A percentile compares a stretch with the other conserved stretches of the same genome.
Conservation (phyloP, 257 asterid genomes). For the Ligustrum vulgare region DNA sequence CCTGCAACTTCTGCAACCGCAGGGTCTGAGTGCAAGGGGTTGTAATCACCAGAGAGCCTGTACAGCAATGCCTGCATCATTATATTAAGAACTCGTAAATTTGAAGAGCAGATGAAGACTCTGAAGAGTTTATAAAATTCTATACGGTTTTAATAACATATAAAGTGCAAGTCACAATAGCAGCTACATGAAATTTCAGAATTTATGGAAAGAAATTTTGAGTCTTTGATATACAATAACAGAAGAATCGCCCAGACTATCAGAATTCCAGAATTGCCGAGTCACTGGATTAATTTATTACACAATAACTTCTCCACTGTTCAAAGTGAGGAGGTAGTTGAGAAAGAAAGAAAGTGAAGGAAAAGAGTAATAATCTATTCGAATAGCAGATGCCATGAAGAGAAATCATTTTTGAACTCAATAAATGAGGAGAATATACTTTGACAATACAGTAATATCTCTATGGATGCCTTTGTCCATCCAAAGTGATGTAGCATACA, state of each 20-base stretch:
- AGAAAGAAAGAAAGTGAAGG: neutral
- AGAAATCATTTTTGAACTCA: constrained; percentile 9
- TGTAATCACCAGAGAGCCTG: constrained; percentile 97
- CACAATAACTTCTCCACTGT: constrained; percentile 1
- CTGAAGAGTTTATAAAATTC: neutral
- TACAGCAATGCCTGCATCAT: constrained; percentile 82
- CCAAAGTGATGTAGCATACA: constrained; percentile 7
- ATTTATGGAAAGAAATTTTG: neutral
- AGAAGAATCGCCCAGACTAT: constrained; percentile 1
- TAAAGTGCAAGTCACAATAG: neutral
- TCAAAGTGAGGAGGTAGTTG: neutral
- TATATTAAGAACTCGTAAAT: constrained; percentile 19
- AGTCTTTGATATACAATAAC: neutral
- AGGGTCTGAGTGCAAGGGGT: constrained; percentile 98
- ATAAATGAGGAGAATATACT: neutral
- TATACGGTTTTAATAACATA: neutral
- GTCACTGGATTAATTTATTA: constrained; percentile 11
- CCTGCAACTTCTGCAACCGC: constrained; percentile 76
- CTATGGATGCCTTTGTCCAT: neutral
- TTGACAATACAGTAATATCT: constrained; percentile 1
- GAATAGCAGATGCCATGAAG: constrained; percentile 12
- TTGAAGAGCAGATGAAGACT: constrained; percentile 11
- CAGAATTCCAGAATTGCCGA: constrained; percentile 1
- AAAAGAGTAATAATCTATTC: neutral
- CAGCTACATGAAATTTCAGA: neutral